Evolutionary conservation across 169 alveolate genomes (phyloP).

Genomic region (Nephromyces sp.): DNA sequence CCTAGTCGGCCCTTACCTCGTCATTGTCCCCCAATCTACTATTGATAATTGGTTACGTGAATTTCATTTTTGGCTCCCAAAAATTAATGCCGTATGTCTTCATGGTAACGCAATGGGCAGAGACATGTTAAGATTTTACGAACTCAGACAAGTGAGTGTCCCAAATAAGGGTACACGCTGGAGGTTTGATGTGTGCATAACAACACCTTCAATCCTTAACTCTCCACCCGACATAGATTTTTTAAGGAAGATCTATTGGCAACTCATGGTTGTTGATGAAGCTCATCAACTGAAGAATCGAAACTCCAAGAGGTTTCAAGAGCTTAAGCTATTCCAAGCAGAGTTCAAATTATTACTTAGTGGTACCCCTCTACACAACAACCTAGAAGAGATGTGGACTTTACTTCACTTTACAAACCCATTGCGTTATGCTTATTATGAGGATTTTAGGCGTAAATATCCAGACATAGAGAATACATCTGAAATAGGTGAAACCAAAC

Average conservation of each 20-base stretch:
- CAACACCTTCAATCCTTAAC: conserved; percentile 76
- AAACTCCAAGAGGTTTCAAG: conserved; percentile 66
- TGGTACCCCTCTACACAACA: conserved; percentile 92
- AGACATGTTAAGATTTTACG: conserved; percentile 67
- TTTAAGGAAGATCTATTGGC: conserved; percentile 72
- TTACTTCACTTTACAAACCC: conserved; percentile 90
- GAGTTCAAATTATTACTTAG: conserved; percentile 20
- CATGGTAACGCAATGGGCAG: conserved; percentile 83
- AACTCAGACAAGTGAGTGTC: conserved; percentile 51
- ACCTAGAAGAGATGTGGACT: conserved; percentile 90
- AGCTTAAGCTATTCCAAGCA: conserved; percentile 26
- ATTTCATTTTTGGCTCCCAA: conserved; percentile 83
- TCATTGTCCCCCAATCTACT: conserved; percentile 91
- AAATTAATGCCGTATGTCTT: conserved; percentile 78
- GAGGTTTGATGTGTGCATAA: conserved; percentile 62
- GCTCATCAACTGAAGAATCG: conserved; percentile 90
- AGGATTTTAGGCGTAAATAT: conserved; percentile 62
- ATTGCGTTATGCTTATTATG: conserved; percentile 36
- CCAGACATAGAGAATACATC: conserved; percentile 71
- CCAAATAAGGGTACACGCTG: conserved; percentile 59
- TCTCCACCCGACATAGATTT: conserved; percentile 73
- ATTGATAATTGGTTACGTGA: conserved; percentile 91
- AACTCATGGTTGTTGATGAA: conserved; percentile 85
- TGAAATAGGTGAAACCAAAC: conserved; percentile 73
- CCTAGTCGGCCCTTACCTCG: conserved; percentile 77